Evolutionary conservation across 495 filamentous ascomycete genomes (phyloP), one percentile per base, ranked within the genome.

Genomic region (Aspergillus diversus): DNA sequence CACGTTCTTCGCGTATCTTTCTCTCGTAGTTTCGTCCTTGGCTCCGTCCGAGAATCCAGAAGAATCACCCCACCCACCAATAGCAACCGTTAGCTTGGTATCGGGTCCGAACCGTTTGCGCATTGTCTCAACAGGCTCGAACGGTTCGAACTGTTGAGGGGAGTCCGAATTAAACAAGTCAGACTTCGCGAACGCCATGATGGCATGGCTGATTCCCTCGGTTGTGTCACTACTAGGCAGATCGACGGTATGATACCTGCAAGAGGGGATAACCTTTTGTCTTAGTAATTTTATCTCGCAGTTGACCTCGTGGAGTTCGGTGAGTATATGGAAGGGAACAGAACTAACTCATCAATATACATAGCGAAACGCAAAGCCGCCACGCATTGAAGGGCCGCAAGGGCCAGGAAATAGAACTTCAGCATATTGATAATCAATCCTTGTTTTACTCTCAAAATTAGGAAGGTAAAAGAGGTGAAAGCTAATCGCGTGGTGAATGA

Each of bases 11-110:
- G 89, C 89, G 67, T 89, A 92, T 21, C 67, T 77, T 55, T 75
- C 67, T 12, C 87, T 82, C 7, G 77, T 80, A 8, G 78, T 68
- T 0, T 83, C 80, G 1, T 81, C 84, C 47, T 77, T 80, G 1
- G 86, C 87, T 7, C 81, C 89, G 1, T 68, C 70, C 0, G 82
- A 79, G 72, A 91, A 92, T 7, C 87, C 89, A 32, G 70, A 64
- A 0, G 82, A 84, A 64, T 92, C 87, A 6, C 89, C 89, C 89
- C 89, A 93, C 50, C 89, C 89, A 7, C 89, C 89, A 58, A 92
- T 86, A 37, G 89, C 88, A 37, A 92, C 77, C 81, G 90, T 82
- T 15, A 92, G 69, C 66, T 86, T 85, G 33, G 89, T 89, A 3
- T 79, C 78, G 0, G 81, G 67, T 2, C 77, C 61, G 66, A 91